These are phyloP conservation scores for Oehlia diaphana DNA, from an alignment of 192 early-diverging fungal species.

Conservation along the genomic window DNA sequence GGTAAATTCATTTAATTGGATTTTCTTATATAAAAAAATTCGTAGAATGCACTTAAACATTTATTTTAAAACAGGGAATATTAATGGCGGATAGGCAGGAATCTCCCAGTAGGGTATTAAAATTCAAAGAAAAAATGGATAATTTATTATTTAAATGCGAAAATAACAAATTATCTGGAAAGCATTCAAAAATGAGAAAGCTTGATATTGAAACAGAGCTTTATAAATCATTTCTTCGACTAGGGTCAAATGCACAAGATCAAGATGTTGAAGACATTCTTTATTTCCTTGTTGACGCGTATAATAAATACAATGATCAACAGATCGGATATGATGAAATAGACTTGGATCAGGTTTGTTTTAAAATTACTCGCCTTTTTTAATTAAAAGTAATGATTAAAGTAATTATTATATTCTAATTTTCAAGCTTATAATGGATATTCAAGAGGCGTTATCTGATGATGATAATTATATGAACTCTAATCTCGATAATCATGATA, in stretches of 20 bases:
- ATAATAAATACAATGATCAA: slow-evolving; percentile 50
- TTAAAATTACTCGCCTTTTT: not conserved
- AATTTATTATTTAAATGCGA: not conserved
- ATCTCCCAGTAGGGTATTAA: not conserved
- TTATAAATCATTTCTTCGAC: slow-evolving; percentile 53
- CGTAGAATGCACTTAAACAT: not conserved
- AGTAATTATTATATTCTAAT: slow-evolving; percentile 28
- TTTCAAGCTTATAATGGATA: slow-evolving; percentile 30
- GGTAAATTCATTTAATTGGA: slow-evolving; percentile 36
- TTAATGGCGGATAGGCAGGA: slow-evolving; percentile 40
- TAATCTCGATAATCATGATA: slow-evolving; percentile 33
- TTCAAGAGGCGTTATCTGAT: slow-evolving; percentile 29
- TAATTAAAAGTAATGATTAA: not conserved
- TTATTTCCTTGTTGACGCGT: slow-evolving; percentile 67
- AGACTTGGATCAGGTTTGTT: slow-evolving; percentile 45
- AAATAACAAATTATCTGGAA: slow-evolving; percentile 16
- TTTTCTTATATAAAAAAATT: not conserved
- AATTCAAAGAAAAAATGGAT: slow-evolving; percentile 15
- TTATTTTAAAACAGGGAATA: slow-evolving; percentile 31
- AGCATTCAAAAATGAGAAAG: slow-evolving; percentile 34
- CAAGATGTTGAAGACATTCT: slow-evolving; percentile 69
- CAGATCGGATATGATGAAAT: slow-evolving; percentile 59
- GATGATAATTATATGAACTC: slow-evolving; percentile 29
- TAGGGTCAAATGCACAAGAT: slow-evolving; percentile 53
- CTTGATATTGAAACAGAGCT: slow-evolving; percentile 59